Evolutionary conservation across 2,329 filamentous ascomycete genomes (phyloP), one percentile per base, ranked within the genome.

Genomic region (Ilyonectria sp.): DNA sequence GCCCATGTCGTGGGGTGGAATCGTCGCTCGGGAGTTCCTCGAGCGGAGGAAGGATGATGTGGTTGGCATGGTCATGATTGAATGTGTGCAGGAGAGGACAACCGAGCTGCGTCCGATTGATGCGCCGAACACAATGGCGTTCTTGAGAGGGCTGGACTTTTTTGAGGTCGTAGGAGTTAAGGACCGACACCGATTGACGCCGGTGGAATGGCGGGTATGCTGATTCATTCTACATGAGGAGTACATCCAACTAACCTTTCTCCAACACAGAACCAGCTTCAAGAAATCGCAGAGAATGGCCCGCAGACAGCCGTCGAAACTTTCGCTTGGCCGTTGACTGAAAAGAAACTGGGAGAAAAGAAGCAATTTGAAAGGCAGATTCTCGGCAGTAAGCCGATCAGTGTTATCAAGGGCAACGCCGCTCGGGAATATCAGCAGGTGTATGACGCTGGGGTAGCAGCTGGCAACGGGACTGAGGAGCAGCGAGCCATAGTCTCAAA

Each of bases 21-120:
- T 56, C 54, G 54, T 56, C 35, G 54, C 54, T n/a, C 35, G 54
- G 19, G 54, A 56, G 35, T 56, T 56, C n/a, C 54, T 56, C 37
- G 54, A 56, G 54, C 31, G 11, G 35, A 56, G 54, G 37, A 56
- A 56, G 21, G 54, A 56, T 10, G 54, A 56, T 11, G 54, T 56
- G 21, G 37, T 46, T 15, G 54, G 54, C 37, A 46, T 57, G 54
- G 55, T 46, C 8, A 58, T 58, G 55, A 58, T 58, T 46, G 55
- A 58, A 31, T 58, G 23, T 33, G 26, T 31, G 6, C 37, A 58
- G 40, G 55, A 58, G 31, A 9, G 17, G 37, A 58, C 55, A 11
- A 43, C 19, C 17, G 21, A 58, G 37, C 21, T 58, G 10, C 19
- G 55, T 3, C 37, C 37, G 17, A 58, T 46, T 58, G 55, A 58